phyloP scores from a whole-genome alignment of 73 alveolate genomes.

The Symbiodinium pilosum region DNA sequence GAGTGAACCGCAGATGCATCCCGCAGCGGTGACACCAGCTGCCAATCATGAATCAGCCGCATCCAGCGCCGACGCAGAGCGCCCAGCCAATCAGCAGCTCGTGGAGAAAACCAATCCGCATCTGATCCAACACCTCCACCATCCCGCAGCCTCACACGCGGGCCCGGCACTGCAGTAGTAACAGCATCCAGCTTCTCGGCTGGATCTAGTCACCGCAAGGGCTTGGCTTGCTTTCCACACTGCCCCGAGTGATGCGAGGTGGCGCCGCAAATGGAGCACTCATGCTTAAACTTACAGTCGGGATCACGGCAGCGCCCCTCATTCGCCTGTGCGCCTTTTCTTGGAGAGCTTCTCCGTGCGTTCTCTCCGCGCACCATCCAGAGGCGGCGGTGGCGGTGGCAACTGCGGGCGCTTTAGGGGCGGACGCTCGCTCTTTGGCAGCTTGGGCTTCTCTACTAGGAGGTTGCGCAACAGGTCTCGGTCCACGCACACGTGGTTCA shows the following conservation, averaged over 20 bases:
- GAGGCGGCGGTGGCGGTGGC: neutral
- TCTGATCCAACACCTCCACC: neutral
- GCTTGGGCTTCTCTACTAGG: neutral
- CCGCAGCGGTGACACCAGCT: neutral
- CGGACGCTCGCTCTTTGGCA: neutral
- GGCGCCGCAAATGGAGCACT: neutral
- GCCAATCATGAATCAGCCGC: neutral
- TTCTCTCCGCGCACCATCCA: too few relatives aligned
- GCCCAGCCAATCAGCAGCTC: neutral
- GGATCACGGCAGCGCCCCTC: neutral
- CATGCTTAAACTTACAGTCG: neutral
- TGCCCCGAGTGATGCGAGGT: neutral
- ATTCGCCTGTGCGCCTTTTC: neutral
- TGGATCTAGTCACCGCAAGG: neutral
- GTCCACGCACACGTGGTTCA: constrained; percentile 16
- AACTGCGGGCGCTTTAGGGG: too few relatives aligned
- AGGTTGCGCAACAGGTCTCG: constrained; percentile 16
- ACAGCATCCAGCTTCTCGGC: too few relatives aligned
- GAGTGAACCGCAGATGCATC: neutral
- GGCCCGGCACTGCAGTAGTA: too few relatives aligned
- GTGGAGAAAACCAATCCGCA: neutral
- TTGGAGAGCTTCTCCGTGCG: neutral
- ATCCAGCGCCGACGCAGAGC: neutral
- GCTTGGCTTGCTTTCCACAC: neutral
- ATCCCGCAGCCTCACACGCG: too few relatives aligned